Conservation (phyloP, 2,329 filamentous ascomycete species). For the Colletotrichum tropicicola region DNA sequence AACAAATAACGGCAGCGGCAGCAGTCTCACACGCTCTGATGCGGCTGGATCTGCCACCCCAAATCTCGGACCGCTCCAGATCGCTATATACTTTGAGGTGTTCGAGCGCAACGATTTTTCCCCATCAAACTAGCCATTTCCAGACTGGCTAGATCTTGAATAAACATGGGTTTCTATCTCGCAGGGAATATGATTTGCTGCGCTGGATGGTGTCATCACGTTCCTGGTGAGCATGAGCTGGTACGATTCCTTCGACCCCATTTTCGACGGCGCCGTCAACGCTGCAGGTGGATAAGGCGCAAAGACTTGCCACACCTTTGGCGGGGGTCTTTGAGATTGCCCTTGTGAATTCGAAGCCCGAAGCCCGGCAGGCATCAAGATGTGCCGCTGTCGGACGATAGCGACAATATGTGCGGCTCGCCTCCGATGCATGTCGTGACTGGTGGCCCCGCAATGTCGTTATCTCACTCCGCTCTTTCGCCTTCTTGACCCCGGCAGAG, state of each 20-base stretch:
- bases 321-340: not conserved
- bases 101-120: constrained; percentile 16
- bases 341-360: too few species aligned
- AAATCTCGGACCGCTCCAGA: not conserved
- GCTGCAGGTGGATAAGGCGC: not conserved
- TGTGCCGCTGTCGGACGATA: not conserved
- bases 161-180: not conserved
- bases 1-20: not conserved
- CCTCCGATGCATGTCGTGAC: constrained; percentile 9
- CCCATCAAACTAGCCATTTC: not conserved
- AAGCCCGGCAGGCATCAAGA: not conserved
- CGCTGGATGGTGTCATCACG: not conserved
- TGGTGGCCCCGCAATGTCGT: constrained; percentile 20
- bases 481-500: constrained; percentile 2
- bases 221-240: not conserved
- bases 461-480: constrained; percentile 23
- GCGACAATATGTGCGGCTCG: not conserved
- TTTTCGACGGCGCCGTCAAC: not conserved
- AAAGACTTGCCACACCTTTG: not conserved
- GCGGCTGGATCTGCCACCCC: not conserved
- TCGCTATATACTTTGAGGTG: constrained; percentile 10
- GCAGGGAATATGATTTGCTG: not conserved
- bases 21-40: not conserved
- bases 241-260: not conserved
- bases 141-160: too few species aligned